phyloP scores from a whole-genome alignment of 2,329 filamentous ascomycete species.

The Periconia macrospinosa region DNA sequence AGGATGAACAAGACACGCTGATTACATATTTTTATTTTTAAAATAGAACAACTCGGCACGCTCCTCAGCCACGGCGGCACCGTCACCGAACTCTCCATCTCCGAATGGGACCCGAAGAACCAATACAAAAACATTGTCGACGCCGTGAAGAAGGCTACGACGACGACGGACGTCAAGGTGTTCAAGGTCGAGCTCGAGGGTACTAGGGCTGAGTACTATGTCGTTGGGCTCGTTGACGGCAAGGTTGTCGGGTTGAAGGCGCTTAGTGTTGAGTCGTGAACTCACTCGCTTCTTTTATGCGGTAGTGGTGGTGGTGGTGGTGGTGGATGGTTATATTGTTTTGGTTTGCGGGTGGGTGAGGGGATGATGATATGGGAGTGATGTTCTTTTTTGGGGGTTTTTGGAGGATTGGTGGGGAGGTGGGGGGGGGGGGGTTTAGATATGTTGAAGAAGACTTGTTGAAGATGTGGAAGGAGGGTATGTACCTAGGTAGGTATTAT shows the following conservation, averaged over 20 bases:
- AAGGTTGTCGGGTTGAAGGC: slow-evolving; percentile 78
- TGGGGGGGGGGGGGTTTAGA: no score
- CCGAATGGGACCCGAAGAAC: slow-evolving; percentile 73
- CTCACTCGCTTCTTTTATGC: background rate
- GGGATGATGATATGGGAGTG: no score
- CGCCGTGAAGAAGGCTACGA: slow-evolving; percentile 68
- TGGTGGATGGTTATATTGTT: no score
- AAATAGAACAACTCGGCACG: slow-evolving; percentile 67
- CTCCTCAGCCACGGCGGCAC: slow-evolving; percentile 63
- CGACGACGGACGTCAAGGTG: slow-evolving; percentile 67
- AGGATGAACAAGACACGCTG: no score
- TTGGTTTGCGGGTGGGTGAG: no score
- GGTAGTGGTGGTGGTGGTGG: no score
- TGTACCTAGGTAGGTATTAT: no score
- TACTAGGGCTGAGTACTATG: slow-evolving; percentile 76
- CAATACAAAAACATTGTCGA: slow-evolving; percentile 71
- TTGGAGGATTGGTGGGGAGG: no score
- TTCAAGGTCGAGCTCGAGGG: slow-evolving; percentile 68
- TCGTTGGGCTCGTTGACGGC: slow-evolving; percentile 65
- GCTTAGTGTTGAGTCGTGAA: slow-evolving; percentile 67
- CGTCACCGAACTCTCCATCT: slow-evolving; percentile 67
- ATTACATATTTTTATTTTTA: no score
- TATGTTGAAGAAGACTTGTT: no score
- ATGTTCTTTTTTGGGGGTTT: no score
- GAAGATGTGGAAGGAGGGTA: no score